Base-by-base conservation (phyloP, 1,284 basidiomycete genomes). In the Trametes sp. region DNA sequence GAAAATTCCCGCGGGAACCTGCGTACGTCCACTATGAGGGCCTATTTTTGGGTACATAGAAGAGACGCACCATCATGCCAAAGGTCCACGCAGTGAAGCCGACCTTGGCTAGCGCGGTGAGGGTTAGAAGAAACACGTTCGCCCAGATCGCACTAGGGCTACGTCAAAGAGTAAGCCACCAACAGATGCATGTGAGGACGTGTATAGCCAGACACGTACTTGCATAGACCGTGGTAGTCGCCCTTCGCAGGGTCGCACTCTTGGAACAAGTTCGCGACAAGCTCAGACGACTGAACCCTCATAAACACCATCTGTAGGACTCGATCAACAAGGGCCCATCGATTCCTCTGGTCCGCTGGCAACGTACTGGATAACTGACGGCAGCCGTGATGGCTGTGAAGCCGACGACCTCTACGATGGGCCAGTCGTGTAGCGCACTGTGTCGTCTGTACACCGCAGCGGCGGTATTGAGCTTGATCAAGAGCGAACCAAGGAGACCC, bases 1-100 rank as follows among this genome's bases (percentile, higher is more conserved):
- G 74, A 92, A 92, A 26, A 92, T 90, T 65, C 89, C 89, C 31
- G 89, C 88, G 35, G 89, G 89, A 26, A 91, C 77, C 88, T 89
- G 9, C 13, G 9, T 7, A 19, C 26, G 4, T 21, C 19, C 35
- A 52, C 1, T 46, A 29, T 13, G 2, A 10, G n/a, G 19, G 13
- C n/a, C 19, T 16, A 3, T 5, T 31, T 8, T 9, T 9, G 29
- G 14, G 46, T 46, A 6, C 24, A 16, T n/a, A n/a, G 24, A 13
- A 1, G 2, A 14, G n/a, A 67, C 79, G 64, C 64, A 88, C 88
- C 86, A 87, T 88, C 85, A 90, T 89, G 16, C 89, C 89, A 70
- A 92, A 92, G 4, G 89, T 90, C 87, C 87, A 90, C 3, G 88
- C 84, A 24, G 89, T 91, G 29, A 91, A 75, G 1, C 80, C 76